A percentile compares a stretch with the other conserved stretches of the same genome.
Conservation (phyloP, 768 basidiomycete genomes). For the Kwoniella sp. region DNA sequence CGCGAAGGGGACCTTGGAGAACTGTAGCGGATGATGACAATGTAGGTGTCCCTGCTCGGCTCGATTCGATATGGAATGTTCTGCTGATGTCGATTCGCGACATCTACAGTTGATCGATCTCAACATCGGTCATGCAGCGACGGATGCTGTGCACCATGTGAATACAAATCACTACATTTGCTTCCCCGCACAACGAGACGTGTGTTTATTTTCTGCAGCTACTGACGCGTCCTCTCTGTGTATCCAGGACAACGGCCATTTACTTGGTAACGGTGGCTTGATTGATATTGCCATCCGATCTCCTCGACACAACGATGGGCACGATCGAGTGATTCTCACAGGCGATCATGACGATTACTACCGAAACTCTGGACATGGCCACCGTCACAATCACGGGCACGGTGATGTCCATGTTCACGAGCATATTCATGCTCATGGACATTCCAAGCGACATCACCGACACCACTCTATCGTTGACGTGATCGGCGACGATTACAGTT, state of each 20-base stretch:
- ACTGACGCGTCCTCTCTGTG: not conserved
- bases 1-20: conserved; percentile 22
- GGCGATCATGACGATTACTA: conserved; percentile 17
- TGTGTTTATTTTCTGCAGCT: too few species aligned
- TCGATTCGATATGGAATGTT: not conserved
- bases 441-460: not conserved
- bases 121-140: conserved; percentile 16
- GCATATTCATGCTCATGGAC: conserved; percentile 8
- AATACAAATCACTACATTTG: not conserved
- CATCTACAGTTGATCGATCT: conserved; percentile 18
- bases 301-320: conserved; percentile 13
- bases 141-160: not conserved
- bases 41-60: not conserved
- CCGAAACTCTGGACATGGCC: conserved; percentile 9
- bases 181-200: too few species aligned
- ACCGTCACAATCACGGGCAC: not conserved
- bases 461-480: conserved; percentile 23
- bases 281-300: conserved; percentile 14
- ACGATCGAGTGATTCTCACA: conserved; percentile 8
- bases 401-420: conserved; percentile 9
- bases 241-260: not conserved
- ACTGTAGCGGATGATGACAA: conserved; percentile 6
- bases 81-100: not conserved
- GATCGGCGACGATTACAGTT: conserved; percentile 18
- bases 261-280: conserved; percentile 5